These are phyloP conservation scores for Karstenula rhodostoma DNA, from an alignment of 2,329 filamentous ascomycete genomes.

Conservation along the genomic window DNA sequence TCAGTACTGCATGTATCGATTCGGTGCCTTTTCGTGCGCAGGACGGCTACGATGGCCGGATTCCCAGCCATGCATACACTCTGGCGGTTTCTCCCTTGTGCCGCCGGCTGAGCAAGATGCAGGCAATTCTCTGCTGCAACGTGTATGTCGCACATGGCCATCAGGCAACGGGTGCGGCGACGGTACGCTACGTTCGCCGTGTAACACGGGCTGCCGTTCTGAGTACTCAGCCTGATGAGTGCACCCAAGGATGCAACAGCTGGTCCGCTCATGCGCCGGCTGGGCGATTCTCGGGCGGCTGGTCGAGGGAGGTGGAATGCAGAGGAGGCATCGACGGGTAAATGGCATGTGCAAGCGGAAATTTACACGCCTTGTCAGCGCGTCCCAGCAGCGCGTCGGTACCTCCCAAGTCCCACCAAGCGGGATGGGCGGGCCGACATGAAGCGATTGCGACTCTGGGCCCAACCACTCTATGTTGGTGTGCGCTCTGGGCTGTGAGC, in stretches of 20 bases:
- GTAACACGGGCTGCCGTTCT: constrained; percentile 24
- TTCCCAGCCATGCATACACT: constrained; percentile 5
- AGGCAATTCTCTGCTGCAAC: constrained; percentile 25
- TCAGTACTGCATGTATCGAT: constrained; percentile 1
- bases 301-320: constrained; percentile 26
- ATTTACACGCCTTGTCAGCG: constrained; percentile 35
- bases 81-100: constrained; percentile 8
- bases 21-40: not conserved
- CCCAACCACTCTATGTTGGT: constrained; percentile 20
- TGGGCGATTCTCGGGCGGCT: constrained; percentile 24
- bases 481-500: constrained; percentile 2
- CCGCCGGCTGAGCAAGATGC: constrained; percentile 10
- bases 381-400: constrained; percentile 13
- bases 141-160: constrained; percentile 30
- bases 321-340: constrained; percentile 38
- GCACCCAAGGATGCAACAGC: constrained; percentile 22
- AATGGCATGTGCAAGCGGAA: constrained; percentile 39
- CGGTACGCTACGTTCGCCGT: constrained; percentile 28
- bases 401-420: not conserved
- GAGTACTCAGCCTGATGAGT: constrained; percentile 29
- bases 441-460: constrained; percentile 17
- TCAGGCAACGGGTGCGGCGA: constrained; percentile 33
- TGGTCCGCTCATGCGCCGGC: constrained; percentile 16
- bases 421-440: constrained; percentile 29
- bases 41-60: constrained; percentile 4